Base-by-base conservation (phyloP, 805 yeast species). In the Hanseniaspora lindneri region DNA sequence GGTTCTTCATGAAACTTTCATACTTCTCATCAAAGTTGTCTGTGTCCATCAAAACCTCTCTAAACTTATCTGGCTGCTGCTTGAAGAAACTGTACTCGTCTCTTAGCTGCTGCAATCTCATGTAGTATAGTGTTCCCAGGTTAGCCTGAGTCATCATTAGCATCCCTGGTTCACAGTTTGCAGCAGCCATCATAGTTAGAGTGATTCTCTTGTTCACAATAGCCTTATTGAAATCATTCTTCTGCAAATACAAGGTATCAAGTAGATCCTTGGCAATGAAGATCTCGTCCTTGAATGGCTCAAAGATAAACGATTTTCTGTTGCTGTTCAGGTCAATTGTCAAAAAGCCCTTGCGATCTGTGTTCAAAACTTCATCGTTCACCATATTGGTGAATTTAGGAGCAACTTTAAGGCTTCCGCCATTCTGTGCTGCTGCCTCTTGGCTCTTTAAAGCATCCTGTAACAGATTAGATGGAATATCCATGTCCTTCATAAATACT, bases 201-300 rank as follows among this genome's bases (percentile, higher is more conserved):
- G 83, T 75, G 25, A 78, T 71, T 53, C 76, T 67, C 55, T 79
- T 80, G 40, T 81, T 70, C 44, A 74, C 67, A 17, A 79, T 65
- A 1, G 88, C 86, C 41, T 74, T 65, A 17, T 73, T 66, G 44
- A 77, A 66, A 59, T 82, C 86, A n/a, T 85, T 85, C 14, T 77
- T 69, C 1, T 81, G 72, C 49, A 85, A 63, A 52, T 83, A 80
- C 34, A 79, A 67, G 2, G 92, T 86, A 3, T 83, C 77, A 54
- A 79, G 75, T 50, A 84, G 58, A 55, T 87, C 95, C 62, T 89
- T 71, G 1, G 85, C 80, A 49, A 79, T 76, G 60, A 87, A 79
- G 53, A 82, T 73, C 56, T 86, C 95, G 50, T 81, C 84, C 32
- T 79, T 68, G 60, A 83, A 87, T 3, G 80, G 82, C 48, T 75